Base-by-base conservation (phyloP, 2,329 filamentous ascomycete genomes). In the Alternaria arborescens region DNA sequence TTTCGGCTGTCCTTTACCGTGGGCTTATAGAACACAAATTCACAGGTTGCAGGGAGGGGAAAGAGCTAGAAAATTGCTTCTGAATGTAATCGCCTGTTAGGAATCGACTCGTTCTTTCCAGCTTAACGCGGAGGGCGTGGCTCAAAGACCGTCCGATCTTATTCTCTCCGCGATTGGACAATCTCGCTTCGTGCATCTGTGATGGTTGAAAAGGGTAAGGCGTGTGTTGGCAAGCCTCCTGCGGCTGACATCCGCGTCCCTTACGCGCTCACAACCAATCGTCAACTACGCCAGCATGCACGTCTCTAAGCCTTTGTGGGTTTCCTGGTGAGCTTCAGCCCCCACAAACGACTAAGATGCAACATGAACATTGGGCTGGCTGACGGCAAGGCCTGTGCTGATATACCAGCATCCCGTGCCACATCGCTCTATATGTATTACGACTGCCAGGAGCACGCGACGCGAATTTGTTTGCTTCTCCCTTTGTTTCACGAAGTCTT, bases 361-460 rank as follows among this genome's bases (percentile, higher is more conserved):
- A 50, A 26, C 28, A 56, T 60, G 34, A 44, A 51, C 38, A 34
- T 48, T 41, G 61, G 56, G 55, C 52, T 64, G 55, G 52, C 51
- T 52, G 52, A 47, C 48, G 51, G 40, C 26, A 48, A 32, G 32
- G 53, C 44, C 51, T 40, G 56, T 54, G 53, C 44, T 38, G 36
- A 18, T 38, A 10, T 18, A 38, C 36, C 16, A n/a, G 7, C 36
- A 32, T 58, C 30, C 18, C 57, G 55, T 63, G 34, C 34, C 36
- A 14, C 22, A 14, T 30, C 42, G 20, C 43, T 56, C 3, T 32
- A 62, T 57, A 11, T 59, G 28, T 55, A 56, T 6, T 38, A 44
- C 40, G 5, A 34, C 3, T 20, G 22, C 42, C 41, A 46, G 34
- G 28, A 53, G 53, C 62, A 65, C 53, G 51, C 62, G 60, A 58